A percentile compares a stretch with the other conserved stretches of the same genome.
These are phyloP conservation scores for Cyberlindnera subsufficiens DNA, from an alignment of 805 yeast species.

Conservation along the genomic window DNA sequence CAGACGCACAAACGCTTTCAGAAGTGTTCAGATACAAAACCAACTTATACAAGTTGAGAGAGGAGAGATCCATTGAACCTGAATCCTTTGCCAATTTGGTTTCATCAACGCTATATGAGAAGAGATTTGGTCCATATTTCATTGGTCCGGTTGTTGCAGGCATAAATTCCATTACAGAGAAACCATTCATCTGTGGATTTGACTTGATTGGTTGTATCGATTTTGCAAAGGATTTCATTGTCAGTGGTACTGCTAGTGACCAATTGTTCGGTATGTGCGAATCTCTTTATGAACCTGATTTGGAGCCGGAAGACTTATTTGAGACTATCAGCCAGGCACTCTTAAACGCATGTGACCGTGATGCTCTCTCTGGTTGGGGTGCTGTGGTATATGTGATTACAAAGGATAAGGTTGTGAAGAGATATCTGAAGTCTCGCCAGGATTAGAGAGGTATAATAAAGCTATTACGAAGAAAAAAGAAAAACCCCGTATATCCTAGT, in stretches of 20 bases:
- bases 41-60: slow-evolving; percentile 83
- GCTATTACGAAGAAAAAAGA: not conserved
- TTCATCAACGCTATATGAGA: slow-evolving; percentile 83
- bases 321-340: slow-evolving; percentile 94
- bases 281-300: slow-evolving; percentile 85
- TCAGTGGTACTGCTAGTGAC: slow-evolving; percentile 94
- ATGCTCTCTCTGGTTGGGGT: slow-evolving; percentile 98
- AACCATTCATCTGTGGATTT: slow-evolving; percentile 92
- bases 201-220: slow-evolving; percentile 97
- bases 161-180: slow-evolving; percentile 68
- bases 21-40: slow-evolving; percentile 81
- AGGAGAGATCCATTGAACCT: slow-evolving; percentile 91
- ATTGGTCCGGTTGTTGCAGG: slow-evolving; percentile 98
- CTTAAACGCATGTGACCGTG: slow-evolving; percentile 93
- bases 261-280: slow-evolving; percentile 99
- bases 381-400: slow-evolving; percentile 89
- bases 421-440: slow-evolving; percentile 89
- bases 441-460: slow-evolving; percentile 43
- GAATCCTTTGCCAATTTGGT: slow-evolving; percentile 89
- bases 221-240: slow-evolving; percentile 89
- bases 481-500: not conserved
- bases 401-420: slow-evolving; percentile 84
- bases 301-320: slow-evolving; percentile 92
- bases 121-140: slow-evolving; percentile 93
- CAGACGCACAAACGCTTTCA: slow-evolving; percentile 78